These are phyloP conservation scores for Cryptococcus sp. DNA, from an alignment of 1,284 basidiomycete species.

Conservation along the genomic window DNA sequence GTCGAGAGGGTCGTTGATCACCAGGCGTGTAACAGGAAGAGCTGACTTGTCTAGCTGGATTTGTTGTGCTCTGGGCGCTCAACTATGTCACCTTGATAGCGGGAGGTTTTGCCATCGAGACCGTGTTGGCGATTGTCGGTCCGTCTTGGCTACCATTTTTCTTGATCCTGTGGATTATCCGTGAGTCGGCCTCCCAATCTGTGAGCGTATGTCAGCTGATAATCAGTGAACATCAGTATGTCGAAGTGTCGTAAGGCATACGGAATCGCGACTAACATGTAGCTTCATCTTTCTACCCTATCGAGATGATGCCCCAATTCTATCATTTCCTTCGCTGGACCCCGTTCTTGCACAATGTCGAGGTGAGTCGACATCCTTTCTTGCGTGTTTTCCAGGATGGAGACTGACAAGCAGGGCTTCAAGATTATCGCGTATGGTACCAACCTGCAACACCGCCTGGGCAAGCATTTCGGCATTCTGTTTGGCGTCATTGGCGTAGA, in stretches of 20 bases:
- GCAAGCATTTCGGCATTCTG: conserved; percentile 32
- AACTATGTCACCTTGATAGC: conserved; percentile 38
- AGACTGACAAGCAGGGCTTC: conserved; percentile 18
- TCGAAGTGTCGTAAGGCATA: no score
- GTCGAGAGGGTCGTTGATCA: conserved; percentile 6
- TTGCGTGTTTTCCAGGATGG: background rate
- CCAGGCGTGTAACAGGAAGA: background rate
- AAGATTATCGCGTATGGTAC: conserved; percentile 40
- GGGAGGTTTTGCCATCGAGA: conserved; percentile 37
- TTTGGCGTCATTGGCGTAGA: conserved; percentile 36
- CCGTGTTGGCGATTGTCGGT: conserved; percentile 30
- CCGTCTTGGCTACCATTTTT: conserved; percentile 33
- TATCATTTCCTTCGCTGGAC: conserved; percentile 32
- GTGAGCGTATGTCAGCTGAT: background rate
- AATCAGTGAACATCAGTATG: conserved; percentile 33
- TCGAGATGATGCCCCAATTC: conserved; percentile 33
- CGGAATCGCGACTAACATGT: conserved; percentile 1
- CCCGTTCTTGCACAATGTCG: conserved; percentile 34
- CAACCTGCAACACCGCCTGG: conserved; percentile 23
- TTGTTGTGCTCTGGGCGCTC: conserved; percentile 38
- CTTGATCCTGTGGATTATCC: conserved; percentile 35
- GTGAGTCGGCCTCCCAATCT: conserved; percentile 11
- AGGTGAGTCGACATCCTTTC: conserved; percentile 12
- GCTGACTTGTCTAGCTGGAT: conserved; percentile 23
- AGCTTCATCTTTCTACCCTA: conserved; percentile 36